Evolutionary conservation across 2,329 filamentous ascomycete species (phyloP).

Genomic region (Raffaelea deltoideospora): DNA sequence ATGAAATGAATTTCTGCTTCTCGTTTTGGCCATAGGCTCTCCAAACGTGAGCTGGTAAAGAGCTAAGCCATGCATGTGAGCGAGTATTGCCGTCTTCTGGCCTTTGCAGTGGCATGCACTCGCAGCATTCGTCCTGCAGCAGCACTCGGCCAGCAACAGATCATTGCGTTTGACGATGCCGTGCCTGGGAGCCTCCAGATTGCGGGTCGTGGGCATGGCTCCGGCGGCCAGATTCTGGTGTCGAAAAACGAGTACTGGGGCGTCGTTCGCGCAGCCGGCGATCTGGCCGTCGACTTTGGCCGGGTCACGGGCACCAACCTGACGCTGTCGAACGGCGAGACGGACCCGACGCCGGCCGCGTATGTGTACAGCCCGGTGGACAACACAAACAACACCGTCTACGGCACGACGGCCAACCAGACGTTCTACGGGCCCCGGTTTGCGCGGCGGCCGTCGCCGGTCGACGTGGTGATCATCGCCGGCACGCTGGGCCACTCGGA

Average conservation of each 20-base stretch:
- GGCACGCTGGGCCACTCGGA: constrained; percentile 52
- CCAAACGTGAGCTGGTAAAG: too few relatives aligned
- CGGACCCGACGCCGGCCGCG: constrained; percentile 18
- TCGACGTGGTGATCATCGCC: constrained; percentile 46
- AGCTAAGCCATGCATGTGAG: too few relatives aligned
- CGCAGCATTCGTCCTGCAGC: too few relatives aligned
- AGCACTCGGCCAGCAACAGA: constrained; percentile 35
- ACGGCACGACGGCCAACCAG: constrained; percentile 23
- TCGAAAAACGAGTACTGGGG: constrained; percentile 49
- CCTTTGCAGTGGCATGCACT: too few relatives aligned
- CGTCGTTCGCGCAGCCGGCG: constrained; percentile 50
- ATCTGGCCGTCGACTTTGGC: constrained; percentile 54
- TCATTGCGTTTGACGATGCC: constrained; percentile 23
- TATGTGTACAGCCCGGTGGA: constrained; percentile 29
- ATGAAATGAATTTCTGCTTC: too few relatives aligned
- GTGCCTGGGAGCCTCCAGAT: constrained; percentile 17
- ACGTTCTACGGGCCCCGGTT: constrained; percentile 30
- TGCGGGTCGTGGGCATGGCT: constrained; percentile 15
- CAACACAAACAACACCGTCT: constrained; percentile 32
- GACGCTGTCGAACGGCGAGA: constrained; percentile 35
- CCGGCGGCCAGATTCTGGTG: constrained; percentile 34
- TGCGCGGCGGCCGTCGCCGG: constrained; percentile 22
- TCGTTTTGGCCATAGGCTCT: too few relatives aligned
- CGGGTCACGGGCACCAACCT: constrained; percentile 54
- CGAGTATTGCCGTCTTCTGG: too few relatives aligned